phyloP scores from a whole-genome alignment of 139 green algal genomes.

The Edaphochlamys debaryana region DNA sequence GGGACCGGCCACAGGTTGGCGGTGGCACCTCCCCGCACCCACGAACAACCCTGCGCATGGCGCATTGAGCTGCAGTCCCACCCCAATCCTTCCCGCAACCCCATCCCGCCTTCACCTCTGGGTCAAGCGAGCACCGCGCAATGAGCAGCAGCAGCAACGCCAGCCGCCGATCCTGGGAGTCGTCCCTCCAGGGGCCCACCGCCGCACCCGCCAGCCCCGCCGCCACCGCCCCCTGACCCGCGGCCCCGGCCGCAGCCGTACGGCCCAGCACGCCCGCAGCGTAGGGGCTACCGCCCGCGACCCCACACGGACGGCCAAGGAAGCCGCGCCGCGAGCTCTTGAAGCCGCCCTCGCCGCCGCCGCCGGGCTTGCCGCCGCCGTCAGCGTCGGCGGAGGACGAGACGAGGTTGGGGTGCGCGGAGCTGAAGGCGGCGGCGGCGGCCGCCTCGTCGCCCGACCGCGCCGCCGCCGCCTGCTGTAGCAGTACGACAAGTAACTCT shows the following conservation, averaged over 20 bases:
- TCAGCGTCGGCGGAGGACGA: not conserved
- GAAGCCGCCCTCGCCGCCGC: too few relatives aligned
- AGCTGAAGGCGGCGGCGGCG: too few relatives aligned
- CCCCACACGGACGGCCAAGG: conserved; percentile 3
- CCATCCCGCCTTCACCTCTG: conserved; percentile 29
- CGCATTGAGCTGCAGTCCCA: too few relatives aligned
- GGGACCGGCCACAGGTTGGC: too few relatives aligned
- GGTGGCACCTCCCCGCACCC: too few relatives aligned
- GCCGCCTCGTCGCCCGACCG: not conserved
- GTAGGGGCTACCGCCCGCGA: not conserved
- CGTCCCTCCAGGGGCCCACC: conserved; percentile 33
- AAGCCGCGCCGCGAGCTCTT: conserved; percentile 27
- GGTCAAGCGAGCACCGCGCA: conserved; percentile 51
- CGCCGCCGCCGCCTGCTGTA: conserved; percentile 36
- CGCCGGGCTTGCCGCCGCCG: too few relatives aligned
- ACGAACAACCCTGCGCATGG: too few relatives aligned
- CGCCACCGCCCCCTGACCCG: not conserved
- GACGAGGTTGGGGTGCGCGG: too few relatives aligned
- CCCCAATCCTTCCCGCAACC: too few relatives aligned
- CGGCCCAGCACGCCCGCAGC: not conserved
- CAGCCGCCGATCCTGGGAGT: conserved; percentile 47
- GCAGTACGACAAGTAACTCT: conserved; percentile 42
- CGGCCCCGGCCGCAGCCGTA: not conserved
- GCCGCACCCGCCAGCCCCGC: not conserved
- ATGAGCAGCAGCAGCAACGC: conserved; percentile 59